Base-by-base conservation (phyloP, 768 basidiomycete genomes). In the Psilocybe cubensis region DNA sequence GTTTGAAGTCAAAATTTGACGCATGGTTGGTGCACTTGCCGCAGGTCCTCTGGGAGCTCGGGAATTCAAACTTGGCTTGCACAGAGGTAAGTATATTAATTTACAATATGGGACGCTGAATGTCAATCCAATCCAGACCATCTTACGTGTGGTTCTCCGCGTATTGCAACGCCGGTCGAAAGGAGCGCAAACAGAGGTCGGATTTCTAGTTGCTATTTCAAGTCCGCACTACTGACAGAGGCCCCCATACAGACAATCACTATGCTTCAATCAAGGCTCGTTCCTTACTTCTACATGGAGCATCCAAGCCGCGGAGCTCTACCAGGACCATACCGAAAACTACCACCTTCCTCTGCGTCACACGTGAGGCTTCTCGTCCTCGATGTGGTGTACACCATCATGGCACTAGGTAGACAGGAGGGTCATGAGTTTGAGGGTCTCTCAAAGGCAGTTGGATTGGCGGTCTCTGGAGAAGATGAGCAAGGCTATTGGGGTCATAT, bases 41-140 rank as follows among this genome's bases (percentile, higher is more conserved):
- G 0, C 88, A 85, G 71, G 79, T 81, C 5, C 75, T 98, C 3
- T 98, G 96, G 96, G 95, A 98, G 70, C 70, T 90, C 9, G 88
- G 89, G 3, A 72, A 71, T 9, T 81, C 71, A 52, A 83, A 92
- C 66, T 67, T 81, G 17, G 62, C 70, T 1, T 73, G 81, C 3
- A 86, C 87, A 0, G 85, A 91, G 81, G 93, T 91, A 49, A 61
- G 77, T 41, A 9, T 29, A 25, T 28, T 35, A 21, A 41, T 52
- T 17, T 29, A 20, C 35, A 25, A 24, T 11, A n/a, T 47, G 29
- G 21, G n/a, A 18, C 33, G 9, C 45, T n/a, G 20, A 29, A 17
- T 50, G 11, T 28, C 20, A 28, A 42, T 24, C 17, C 6, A 31
- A 20, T 25, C 3, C 52, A 88, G 83, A 73, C 72, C 14, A 82